phyloP scores from a whole-genome alignment of 495 filamentous ascomycete genomes.

The Oidiodendron maius region DNA sequence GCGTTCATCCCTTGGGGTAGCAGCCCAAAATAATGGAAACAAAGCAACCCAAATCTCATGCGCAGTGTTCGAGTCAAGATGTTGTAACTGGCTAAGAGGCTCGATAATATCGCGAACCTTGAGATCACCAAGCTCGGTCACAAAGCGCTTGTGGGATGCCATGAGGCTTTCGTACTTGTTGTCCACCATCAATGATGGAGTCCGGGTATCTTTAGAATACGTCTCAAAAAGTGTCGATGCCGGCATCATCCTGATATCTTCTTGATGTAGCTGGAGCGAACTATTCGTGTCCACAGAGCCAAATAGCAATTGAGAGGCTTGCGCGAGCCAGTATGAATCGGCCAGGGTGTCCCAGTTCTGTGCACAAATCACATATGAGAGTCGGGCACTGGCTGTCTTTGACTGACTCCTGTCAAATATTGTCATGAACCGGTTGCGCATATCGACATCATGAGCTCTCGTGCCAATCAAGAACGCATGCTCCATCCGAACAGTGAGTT shows the following conservation, averaged over 20 bases:
- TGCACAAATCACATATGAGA: slow-evolving; percentile 82
- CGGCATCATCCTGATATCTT: slow-evolving; percentile 76
- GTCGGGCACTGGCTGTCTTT: slow-evolving; percentile 74
- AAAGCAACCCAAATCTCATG: slow-evolving; percentile 85
- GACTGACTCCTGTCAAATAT: slow-evolving; percentile 92
- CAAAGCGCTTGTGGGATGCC: slow-evolving; percentile 70
- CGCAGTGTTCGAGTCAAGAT: slow-evolving; percentile 71
- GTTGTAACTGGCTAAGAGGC: slow-evolving; percentile 90
- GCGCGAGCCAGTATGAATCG: slow-evolving; percentile 94
- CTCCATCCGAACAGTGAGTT: slow-evolving; percentile 93
- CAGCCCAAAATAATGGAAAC: slow-evolving; percentile 92
- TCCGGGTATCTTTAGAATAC: slow-evolving; percentile 66
- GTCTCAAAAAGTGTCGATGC: slow-evolving; percentile 62
- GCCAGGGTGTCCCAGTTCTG: slow-evolving; percentile 96
- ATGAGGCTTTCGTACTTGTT: slow-evolving; percentile 78
- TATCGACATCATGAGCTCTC: slow-evolving; percentile 87
- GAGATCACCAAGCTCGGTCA: slow-evolving; percentile 74
- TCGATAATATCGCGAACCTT: slow-evolving; percentile 82
- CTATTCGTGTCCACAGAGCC: slow-evolving; percentile 84
- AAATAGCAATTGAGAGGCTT: slow-evolving; percentile 85
- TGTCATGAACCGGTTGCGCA: slow-evolving; percentile 91
- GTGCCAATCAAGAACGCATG: slow-evolving; percentile 97
- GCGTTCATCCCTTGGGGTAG: slow-evolving; percentile 78
- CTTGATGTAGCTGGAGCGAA: slow-evolving; percentile 64
- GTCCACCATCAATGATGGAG: slow-evolving; percentile 68